A percentile compares a stretch with the other conserved stretches of the same genome.
phyloP scores from a whole-genome alignment of 108 stramenopile species.

The Fistulifera solaris region DNA sequence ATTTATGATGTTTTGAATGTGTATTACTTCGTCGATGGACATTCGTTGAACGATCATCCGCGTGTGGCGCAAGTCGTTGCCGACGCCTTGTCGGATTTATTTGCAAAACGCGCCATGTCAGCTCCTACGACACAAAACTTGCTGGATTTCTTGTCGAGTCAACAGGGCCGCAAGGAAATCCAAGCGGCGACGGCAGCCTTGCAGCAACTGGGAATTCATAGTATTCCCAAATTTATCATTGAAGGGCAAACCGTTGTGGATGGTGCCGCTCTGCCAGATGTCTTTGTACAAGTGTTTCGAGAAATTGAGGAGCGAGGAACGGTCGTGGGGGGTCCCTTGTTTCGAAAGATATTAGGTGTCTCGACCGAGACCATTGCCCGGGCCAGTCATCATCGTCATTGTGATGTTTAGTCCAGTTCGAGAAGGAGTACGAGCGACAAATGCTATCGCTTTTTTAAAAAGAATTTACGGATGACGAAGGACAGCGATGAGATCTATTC shows the following conservation, averaged over 20 bases:
- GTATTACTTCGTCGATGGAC: slow-evolving; percentile 67
- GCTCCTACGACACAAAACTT: slow-evolving; percentile 23
- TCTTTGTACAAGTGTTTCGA: slow-evolving; percentile 58
- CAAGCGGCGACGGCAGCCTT: slow-evolving; percentile 39
- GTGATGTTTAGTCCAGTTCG: too few relatives aligned
- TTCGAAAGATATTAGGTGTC: slow-evolving; percentile 62
- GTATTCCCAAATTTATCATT: slow-evolving; percentile 82
- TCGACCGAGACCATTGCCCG: slow-evolving; percentile 29
- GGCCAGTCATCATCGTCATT: slow-evolving; percentile 57
- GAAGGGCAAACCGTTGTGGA: slow-evolving; percentile 65
- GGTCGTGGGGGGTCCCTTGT: slow-evolving; percentile 44
- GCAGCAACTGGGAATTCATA: slow-evolving; percentile 50
- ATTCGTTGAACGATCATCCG: slow-evolving; percentile 52
- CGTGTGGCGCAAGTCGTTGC: slow-evolving; percentile 41
- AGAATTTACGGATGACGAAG: too few relatives aligned
- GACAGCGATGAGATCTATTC: too few relatives aligned
- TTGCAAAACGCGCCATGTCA: slow-evolving; percentile 6
- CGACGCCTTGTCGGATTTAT: slow-evolving; percentile 22
- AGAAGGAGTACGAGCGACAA: too few relatives aligned
- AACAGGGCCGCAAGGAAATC: slow-evolving; percentile 60
- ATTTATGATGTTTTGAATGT: slow-evolving; percentile 70
- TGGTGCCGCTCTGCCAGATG: slow-evolving; percentile 55
- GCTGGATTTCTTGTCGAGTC: slow-evolving; percentile 51
- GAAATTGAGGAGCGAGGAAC: slow-evolving; percentile 53
- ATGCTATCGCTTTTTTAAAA: too few relatives aligned